Base-by-base conservation (phyloP, 2,329 filamentous ascomycete genomes). In the Aspergillus sp. region DNA sequence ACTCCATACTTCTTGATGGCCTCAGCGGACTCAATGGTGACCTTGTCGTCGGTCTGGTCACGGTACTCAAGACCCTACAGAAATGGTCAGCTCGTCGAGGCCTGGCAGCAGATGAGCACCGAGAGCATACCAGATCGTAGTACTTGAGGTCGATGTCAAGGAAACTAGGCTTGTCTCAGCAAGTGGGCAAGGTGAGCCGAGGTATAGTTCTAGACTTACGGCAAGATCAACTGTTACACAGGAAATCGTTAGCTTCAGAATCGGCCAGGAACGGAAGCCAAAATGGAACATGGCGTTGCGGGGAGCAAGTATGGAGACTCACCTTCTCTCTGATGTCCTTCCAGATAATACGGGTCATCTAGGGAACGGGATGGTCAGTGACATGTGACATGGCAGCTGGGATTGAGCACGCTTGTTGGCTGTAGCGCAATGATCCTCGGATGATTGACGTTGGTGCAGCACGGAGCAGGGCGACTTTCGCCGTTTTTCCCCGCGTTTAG, bases 291-390 rank as follows among this genome's bases (percentile, higher is more conserved):
- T 55, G 55, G 55, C 49, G 54, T 48, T 38, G 52, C 46, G 31
- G 41, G 31, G 54, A 53, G 43, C 48, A 50, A 57, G 53, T 45
- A 56, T 51, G 58, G 57, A 60, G 45, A 69, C 76, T 67, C 76
- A 86, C 84, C 76, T 96, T 97, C 83, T 98, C 91, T 87, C 97
- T 97, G 87, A 99, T 99, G 80, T 91, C 89, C 84, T 97, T 85
- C 95, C 95, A 99, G 84, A 99, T 99, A 79, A 99, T 93, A 74
- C 95, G 87, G 72, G 95, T 99, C 95, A 98, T 98, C 89, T 93
- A 75, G 50, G 65, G n/a, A 56, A 43, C n/a, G 60, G 30, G 31
- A 51, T 43, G 38, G 54, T 68, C 48, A 68, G 66, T 60, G 54
- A 62, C 62, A 68, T 66, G 62, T 64, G 59, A 60, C 22, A 57